phyloP scores from a whole-genome alignment of 2,329 filamentous ascomycete species.

The Alternaria solani region DNA sequence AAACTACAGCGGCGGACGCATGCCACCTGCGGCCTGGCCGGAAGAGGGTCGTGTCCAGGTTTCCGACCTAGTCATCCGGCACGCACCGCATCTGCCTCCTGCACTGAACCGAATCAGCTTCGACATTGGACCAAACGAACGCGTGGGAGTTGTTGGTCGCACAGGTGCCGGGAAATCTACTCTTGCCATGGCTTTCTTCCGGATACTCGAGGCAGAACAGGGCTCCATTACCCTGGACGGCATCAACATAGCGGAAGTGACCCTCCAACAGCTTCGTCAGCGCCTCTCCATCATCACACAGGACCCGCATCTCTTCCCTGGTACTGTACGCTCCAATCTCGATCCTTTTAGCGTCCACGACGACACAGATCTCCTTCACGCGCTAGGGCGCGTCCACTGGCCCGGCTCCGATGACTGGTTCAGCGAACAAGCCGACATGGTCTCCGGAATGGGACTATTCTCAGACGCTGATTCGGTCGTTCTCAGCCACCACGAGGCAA shows the following conservation, averaged over 20 bases:
- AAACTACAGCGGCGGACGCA: not conserved
- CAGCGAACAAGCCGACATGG: not conserved
- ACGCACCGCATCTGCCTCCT: conserved; percentile 22
- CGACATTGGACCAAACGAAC: not conserved
- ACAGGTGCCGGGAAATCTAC: conserved; percentile 61
- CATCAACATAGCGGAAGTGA: conserved; percentile 55
- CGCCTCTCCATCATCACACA: conserved; percentile 58
- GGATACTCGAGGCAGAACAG: conserved; percentile 53
- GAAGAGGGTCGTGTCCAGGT: not conserved
- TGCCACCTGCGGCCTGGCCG: not conserved
- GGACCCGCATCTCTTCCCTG: conserved; percentile 58
- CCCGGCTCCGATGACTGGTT: not conserved
- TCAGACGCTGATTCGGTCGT: not conserved
- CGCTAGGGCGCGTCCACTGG: conserved; percentile 53
- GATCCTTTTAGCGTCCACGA: conserved; percentile 50
- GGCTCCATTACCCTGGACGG: conserved; percentile 58
- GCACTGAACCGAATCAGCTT: not conserved
- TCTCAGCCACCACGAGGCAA: not conserved
- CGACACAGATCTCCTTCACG: conserved; percentile 48
- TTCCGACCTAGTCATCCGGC: not conserved
- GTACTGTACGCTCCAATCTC: conserved; percentile 57
- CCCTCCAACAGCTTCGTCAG: conserved; percentile 52
- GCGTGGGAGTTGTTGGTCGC: conserved; percentile 55
- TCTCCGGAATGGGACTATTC: conserved; percentile 43
- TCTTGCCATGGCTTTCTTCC: conserved; percentile 45